Evolutionary conservation across 108 stramenopile genomes (phyloP).

Genomic region (Nitzschia sp.): DNA sequence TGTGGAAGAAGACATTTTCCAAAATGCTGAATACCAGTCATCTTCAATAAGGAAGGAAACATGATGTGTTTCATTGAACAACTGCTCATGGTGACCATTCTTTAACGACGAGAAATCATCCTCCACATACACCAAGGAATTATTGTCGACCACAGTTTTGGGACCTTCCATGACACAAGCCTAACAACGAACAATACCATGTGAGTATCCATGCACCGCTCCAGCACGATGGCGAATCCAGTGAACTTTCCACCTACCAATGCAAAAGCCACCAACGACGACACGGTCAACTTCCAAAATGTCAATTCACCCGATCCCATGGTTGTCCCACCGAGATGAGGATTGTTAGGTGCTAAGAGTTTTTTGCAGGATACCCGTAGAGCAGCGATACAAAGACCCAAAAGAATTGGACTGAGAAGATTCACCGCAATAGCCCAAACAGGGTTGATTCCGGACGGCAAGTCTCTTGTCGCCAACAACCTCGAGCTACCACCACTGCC

Average conservation of each 20-base stretch:
- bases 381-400: slow-evolving; percentile 39
- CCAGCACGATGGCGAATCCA: too few relatives aligned
- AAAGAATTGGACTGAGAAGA: slow-evolving; percentile 31
- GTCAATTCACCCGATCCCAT: slow-evolving; percentile 36
- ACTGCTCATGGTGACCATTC: too few relatives aligned
- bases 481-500: background rate
- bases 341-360: slow-evolving; percentile 15
- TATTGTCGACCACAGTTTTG: background rate
- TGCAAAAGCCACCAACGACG: slow-evolving; percentile 21
- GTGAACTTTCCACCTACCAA: slow-evolving; percentile 13
- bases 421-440: slow-evolving; percentile 29
- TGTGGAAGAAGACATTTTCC: slow-evolving; percentile 10
- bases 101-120: background rate
- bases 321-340: slow-evolving; percentile 23
- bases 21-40: slow-evolving; percentile 21
- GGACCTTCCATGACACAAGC: background rate
- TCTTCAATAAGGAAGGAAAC: background rate
- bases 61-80: background rate
- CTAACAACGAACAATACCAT: background rate
- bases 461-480: background rate
- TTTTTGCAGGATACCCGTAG: slow-evolving; percentile 31
- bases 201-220: background rate
- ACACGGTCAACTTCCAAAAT: slow-evolving; percentile 25
- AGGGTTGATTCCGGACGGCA: background rate
- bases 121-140: background rate